Conservation (phyloP, 441 rosid genomes). For the Melianthus villosus region DNA sequence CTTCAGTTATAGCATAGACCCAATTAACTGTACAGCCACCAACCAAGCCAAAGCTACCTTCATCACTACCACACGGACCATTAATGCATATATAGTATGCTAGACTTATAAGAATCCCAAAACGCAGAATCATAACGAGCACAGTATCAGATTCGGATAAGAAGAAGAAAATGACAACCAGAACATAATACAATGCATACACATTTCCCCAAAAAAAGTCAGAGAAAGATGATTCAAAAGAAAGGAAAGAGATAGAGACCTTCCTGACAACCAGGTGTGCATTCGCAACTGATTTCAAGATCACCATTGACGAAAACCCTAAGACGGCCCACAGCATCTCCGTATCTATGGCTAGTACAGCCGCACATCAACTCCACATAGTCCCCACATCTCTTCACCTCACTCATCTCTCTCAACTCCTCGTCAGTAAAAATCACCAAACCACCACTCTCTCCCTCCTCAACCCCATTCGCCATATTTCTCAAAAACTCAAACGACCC, state of each 20-base stretch:
- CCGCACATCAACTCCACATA: conserved; percentile 91
- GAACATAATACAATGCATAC: conserved; percentile 39
- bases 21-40: no score
- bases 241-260: conserved; percentile 31
- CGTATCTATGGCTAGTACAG: conserved; percentile 91
- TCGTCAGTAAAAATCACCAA: conserved; percentile 59
- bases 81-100: no score
- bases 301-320: conserved; percentile 93
- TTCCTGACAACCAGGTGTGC: conserved; percentile 98
- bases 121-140: no score
- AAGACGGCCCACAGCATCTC: conserved; percentile 97
- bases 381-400: conserved; percentile 47
- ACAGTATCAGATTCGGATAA: no score
- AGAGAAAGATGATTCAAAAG: conserved; percentile 3
- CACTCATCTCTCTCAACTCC: conserved; percentile 74
- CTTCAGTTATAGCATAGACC: no score
- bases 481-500: background rate
- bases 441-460: conserved; percentile 32
- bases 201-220: conserved; percentile 11
- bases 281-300: conserved; percentile 86
- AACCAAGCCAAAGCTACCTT: no score
- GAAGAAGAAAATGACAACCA: no score
- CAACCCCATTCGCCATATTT: conserved; percentile 43
- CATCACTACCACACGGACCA: no score
- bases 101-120: no score